Conservation (phyloP, 225 moss, liverwort and hornwort species). For the Lunularia cruciata region DNA sequence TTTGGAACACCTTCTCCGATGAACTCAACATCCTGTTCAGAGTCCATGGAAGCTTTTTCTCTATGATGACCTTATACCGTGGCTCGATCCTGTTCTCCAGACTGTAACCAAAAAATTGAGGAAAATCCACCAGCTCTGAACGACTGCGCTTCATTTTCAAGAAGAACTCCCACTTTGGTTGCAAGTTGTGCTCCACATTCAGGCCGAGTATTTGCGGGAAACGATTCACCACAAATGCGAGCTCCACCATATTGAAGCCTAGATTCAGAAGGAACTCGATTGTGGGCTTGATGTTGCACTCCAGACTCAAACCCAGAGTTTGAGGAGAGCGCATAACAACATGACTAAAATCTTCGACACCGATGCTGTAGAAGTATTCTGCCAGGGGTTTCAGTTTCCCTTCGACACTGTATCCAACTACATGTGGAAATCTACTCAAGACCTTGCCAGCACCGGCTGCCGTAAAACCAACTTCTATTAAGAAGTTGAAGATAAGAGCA, state of each 20-base stretch:
- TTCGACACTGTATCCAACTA: conserved; percentile 28
- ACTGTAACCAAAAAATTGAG: conserved; percentile 40
- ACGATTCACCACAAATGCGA: conserved; percentile 24
- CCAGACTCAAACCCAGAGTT: conserved; percentile 36
- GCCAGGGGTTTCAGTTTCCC: conserved; percentile 28
- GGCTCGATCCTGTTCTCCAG: conserved; percentile 36
- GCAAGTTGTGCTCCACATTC: conserved; percentile 31
- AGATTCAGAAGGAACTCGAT: conserved; percentile 24
- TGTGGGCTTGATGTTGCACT: conserved; percentile 35
- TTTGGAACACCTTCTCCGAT: conserved; percentile 14
- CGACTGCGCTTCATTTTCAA: conserved; percentile 14
- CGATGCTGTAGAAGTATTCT: conserved; percentile 34
- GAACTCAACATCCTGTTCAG: conserved; percentile 37
- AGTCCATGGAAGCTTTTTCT: conserved; percentile 15
- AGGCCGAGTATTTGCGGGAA: conserved; percentile 36
- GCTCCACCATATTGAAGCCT: conserved; percentile 26
- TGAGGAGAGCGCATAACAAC: conserved; percentile 33
- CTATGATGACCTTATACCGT: conserved; percentile 21
- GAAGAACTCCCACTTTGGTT: conserved; percentile 36
- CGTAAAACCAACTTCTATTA: conserved; percentile 25
- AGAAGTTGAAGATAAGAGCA: conserved; percentile 21
- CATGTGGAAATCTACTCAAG: conserved; percentile 25
- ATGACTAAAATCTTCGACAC: conserved; percentile 25
- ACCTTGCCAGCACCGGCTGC: conserved; percentile 28
- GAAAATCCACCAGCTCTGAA: conserved; percentile 33